These are phyloP conservation scores for Allium fistulosum DNA, from an alignment of 106 monocot species.

Conservation along the genomic window DNA sequence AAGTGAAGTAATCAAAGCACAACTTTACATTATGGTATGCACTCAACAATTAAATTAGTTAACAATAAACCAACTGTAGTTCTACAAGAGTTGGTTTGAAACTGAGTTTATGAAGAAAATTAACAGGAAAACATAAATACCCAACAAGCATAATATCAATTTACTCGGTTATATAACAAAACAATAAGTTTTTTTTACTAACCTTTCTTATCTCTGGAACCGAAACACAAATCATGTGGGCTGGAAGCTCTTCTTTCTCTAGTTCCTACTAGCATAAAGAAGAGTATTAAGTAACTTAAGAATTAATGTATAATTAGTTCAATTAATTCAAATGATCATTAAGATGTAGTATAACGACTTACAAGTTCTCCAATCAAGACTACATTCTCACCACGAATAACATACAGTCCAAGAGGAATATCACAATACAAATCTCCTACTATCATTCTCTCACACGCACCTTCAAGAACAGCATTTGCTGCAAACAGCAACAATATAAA, in stretches of 20 bases:
- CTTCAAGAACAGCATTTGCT: constrained; percentile 98
- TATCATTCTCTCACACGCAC: constrained; percentile 88
- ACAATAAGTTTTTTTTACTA: neutral
- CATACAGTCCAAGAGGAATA: constrained; percentile 86
- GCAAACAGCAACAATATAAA: constrained; percentile 6
- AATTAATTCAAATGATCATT: too few species aligned
- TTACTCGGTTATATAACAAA: neutral
- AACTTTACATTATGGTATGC: too few species aligned
- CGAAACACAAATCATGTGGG: constrained; percentile 75
- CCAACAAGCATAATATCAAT: neutral
- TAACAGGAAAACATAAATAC: neutral
- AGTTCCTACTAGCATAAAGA: constrained; percentile 37
- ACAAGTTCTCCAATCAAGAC: constrained; percentile 97
- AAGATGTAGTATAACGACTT: neutral
- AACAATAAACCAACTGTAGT: neutral
- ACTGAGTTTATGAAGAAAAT: neutral
- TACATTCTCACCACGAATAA: constrained; percentile 92
- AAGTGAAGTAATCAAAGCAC: too few species aligned
- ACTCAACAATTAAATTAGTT: neutral
- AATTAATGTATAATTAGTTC: too few species aligned
- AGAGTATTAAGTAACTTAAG: neutral
- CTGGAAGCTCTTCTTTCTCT: constrained; percentile 81
- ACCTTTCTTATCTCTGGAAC: constrained; percentile 77
- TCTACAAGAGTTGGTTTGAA: neutral
- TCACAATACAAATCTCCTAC: constrained; percentile 90